Base-by-base conservation (phyloP, 108 stramenopile genomes). In the Fistulifera pelliculosa region DNA sequence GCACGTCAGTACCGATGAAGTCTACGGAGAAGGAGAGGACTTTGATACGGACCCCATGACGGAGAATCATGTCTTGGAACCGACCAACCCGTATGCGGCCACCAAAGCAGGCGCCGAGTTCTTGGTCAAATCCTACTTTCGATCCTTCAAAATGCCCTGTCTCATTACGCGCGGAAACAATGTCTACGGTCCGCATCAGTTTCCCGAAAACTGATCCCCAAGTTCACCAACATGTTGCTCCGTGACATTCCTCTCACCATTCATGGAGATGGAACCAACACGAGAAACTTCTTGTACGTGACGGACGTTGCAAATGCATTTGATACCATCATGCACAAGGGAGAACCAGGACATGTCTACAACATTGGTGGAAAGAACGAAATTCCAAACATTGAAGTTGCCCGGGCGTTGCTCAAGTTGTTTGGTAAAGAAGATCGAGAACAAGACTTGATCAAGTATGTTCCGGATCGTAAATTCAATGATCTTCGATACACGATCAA, bases 51-150 rank as follows among this genome's bases (percentile, higher is more conserved):
- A 94, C 51, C 94, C 96, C 52, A 96, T 98, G 96, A 74, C 83
- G 53, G 96, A 98, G 62, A 92, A 96, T 45, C 94, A 98, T 63
- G 87, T 97, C 31, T 67, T 94, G 54, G 93, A 95, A 63, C 98
- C 98, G 10, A 97, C 98, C 50, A 99, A 99, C 71, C 98, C 98
- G 13, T 98, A 99, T 61, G 96, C 97, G 13, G 98, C 98, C 43
- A 96, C 96, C 63, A 99, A 99, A 73, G 98, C 98, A 5, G 98
- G 94, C 47, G 98, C 98, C 1, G 96, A 99, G 60, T 97, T 97
- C 62, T 62, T 99, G 41, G 96, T 94, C 62, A 98, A 97, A 64
- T 83, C 81, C 19, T 94, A 90, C 71, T 86, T 84, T 55, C 79
- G 92, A 18, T 90, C 81, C 45, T 98, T 98, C 85, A 80, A 93